phyloP scores from a whole-genome alignment of 345 rosid species.

The Eucalyptus paniculata region DNA sequence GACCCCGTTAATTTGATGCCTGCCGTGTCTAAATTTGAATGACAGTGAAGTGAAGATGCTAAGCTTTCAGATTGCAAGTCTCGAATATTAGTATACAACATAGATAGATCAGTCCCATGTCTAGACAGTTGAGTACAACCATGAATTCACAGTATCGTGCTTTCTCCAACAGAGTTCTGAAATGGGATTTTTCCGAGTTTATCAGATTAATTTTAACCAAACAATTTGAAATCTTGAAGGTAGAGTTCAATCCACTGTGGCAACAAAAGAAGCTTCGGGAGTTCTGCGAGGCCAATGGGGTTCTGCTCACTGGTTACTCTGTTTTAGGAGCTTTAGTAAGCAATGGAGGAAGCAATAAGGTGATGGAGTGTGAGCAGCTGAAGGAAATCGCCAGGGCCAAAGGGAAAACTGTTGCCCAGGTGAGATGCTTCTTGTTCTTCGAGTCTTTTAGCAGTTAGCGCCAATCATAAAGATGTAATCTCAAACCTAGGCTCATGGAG shows the following conservation, averaged over 20 bases:
- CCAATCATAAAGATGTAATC: not conserved
- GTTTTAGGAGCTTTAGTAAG: slow-evolving; percentile 56
- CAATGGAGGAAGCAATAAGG: slow-evolving; percentile 52
- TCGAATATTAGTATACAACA: not conserved
- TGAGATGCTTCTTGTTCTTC: not conserved
- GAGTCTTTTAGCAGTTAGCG: not conserved
- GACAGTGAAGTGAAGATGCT: not conserved
- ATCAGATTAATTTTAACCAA: not conserved
- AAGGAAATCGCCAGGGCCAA: slow-evolving; percentile 50
- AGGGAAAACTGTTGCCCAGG: slow-evolving; percentile 77
- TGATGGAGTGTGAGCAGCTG: slow-evolving; percentile 49
- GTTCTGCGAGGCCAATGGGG: slow-evolving; percentile 38
- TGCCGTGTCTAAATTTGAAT: not conserved
- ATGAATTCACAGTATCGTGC: not conserved
- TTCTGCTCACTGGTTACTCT: slow-evolving; percentile 49
- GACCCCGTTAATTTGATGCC: not conserved
- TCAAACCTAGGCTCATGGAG: not conserved
- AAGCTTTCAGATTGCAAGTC: not conserved
- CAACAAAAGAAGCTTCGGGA: slow-evolving; percentile 59
- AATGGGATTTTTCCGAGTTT: not conserved
- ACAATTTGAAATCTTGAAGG: slow-evolving; percentile 17
- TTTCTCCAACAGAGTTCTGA: not conserved
- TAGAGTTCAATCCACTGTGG: slow-evolving; percentile 83
- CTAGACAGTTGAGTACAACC: not conserved
- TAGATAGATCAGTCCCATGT: not conserved